These are phyloP conservation scores for Alternaria dauci DNA, from an alignment of 2,329 filamentous ascomycete genomes.

Conservation along the genomic window DNA sequence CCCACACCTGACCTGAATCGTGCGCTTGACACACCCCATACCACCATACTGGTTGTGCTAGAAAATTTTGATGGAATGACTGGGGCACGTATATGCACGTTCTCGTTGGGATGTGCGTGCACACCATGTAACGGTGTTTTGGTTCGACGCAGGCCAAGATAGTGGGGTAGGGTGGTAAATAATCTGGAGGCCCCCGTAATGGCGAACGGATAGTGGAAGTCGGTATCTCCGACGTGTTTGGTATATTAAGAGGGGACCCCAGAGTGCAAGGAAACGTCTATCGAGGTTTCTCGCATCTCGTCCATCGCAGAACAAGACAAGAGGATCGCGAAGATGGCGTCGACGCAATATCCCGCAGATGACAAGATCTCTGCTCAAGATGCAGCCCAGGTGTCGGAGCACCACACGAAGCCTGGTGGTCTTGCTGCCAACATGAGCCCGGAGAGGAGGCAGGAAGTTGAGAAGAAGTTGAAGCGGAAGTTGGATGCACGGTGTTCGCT, in stretches of 20 bases:
- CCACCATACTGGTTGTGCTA: not conserved
- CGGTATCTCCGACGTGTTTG: not conserved
- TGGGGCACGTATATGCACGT: not conserved
- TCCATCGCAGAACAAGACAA: not conserved
- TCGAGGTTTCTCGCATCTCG: not conserved
- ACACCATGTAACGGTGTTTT: conserved; percentile 14
- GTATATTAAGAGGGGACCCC: conserved; percentile 13
- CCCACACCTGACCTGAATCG: not conserved
- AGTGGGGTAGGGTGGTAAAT: conserved; percentile 14
- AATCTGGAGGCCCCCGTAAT: conserved; percentile 7
- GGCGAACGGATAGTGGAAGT: not conserved
- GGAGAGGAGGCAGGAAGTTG: conserved; percentile 40
- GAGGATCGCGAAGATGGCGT: conserved; percentile 10
- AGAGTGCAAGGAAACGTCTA: not conserved
- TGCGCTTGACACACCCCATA: not conserved
- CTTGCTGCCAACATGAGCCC: conserved; percentile 40
- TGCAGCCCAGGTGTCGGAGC: conserved; percentile 15
- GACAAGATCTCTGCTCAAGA: conserved; percentile 15
- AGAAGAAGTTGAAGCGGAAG: conserved; percentile 48
- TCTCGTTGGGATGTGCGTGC: not conserved
- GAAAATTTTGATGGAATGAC: not conserved
- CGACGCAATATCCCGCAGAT: conserved; percentile 14
- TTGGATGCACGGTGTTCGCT: conserved; percentile 43
- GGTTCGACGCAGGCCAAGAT: conserved; percentile 4
- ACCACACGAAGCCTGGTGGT: conserved; percentile 16